Evolutionary conservation across 768 basidiomycete genomes (phyloP), one percentile per base, ranked within the genome.

Genomic region (Naganishia onofrii): DNA sequence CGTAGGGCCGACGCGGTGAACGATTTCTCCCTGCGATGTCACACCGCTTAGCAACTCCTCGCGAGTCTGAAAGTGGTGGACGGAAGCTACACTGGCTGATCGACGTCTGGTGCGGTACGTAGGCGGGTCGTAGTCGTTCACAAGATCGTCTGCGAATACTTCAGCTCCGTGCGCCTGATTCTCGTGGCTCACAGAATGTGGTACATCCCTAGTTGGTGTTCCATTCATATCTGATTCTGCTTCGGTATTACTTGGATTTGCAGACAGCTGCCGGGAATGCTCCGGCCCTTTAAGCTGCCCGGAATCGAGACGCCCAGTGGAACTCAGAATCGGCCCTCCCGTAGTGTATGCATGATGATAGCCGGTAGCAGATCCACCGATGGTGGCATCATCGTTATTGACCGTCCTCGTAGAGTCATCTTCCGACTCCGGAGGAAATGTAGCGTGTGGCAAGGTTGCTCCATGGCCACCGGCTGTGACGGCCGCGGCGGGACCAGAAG

Each of bases 41-140:
- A 51, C 48, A 51, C n/a, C n/a, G n/a, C 48, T 17, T 7, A 51
- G n/a, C 19, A n/a, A n/a, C n/a, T 51, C 48, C 7, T 13, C n/a
- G 48, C 48, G 48, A n/a, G 48, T 42, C 23, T 38, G 1, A 17
- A 58, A 58, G 26, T 69, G 68, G 48, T 69, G 68, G 0, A 69
- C 19, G 19, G 56, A 60, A 34, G 44, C 58, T 4, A 60, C 42
- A 28, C 68, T 69, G 3, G 46, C 57, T 21, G 57, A 51, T 31
- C 57, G 42, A 6, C 56, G 42, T n/a, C 68, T 32, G 1, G 56
- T 58, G 29, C 68, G 56, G 26, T 34, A 69, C 21, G 68, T 51
- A 17, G 68, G 68, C 46, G 68, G 57, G 12, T 48, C 56, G 21
- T 69, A 69, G 2, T 55, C 66, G 12, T 36, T 21, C 21, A 21